Evolutionary conservation across 1,284 basidiomycete species (phyloP), one percentile per base, ranked within the genome.

Genomic region (Cystobasidiaceae sp.): DNA sequence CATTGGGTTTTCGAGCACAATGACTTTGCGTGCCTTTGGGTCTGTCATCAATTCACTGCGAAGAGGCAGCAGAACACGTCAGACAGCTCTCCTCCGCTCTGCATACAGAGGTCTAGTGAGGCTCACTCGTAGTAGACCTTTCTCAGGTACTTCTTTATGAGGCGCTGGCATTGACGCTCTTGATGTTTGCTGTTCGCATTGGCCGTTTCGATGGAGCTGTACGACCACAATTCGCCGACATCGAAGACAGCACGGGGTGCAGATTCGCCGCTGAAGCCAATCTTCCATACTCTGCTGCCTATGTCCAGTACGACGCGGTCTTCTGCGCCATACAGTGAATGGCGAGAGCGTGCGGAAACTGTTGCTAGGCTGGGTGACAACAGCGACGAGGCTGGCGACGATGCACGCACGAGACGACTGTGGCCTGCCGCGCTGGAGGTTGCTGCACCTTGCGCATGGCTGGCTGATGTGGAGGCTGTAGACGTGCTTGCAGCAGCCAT

Each of bases 1-100:
- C 51, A 96, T 79, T 0, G 94, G 89, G 74, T 91, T 88, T 77
- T 97, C 93, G 5, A 94, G 81, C 27, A 98, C 74, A 54, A 97
- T 89, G 63, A 98, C 87, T 76, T 94, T 96, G 52, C 94, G 84
- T 34, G 90, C 86, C 76, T 92, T 94, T 0, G 93, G 88, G 75
- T 97, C 96, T 68, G 89, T 88, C 76, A 97, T 82, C 48, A 98
- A 82, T 63, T 90, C 88, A 73, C 92, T 21, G 41, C 33, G 45
- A 39, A n/a, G 19, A 32, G 25, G 46, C 13, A 52, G 19, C 15
- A 30, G 44, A 23, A 23, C 51, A 48, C n/a, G 41, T 13, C 44
- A 34, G 23, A 17, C n/a, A 4, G 1, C 17, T 32, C 52, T 34
- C 13, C 8, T 3, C 30, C 49, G 15, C 23, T 49, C 32, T 39